Conservation (phyloP, 495 filamentous ascomycete genomes). For the Filosporella fistucella region DNA sequence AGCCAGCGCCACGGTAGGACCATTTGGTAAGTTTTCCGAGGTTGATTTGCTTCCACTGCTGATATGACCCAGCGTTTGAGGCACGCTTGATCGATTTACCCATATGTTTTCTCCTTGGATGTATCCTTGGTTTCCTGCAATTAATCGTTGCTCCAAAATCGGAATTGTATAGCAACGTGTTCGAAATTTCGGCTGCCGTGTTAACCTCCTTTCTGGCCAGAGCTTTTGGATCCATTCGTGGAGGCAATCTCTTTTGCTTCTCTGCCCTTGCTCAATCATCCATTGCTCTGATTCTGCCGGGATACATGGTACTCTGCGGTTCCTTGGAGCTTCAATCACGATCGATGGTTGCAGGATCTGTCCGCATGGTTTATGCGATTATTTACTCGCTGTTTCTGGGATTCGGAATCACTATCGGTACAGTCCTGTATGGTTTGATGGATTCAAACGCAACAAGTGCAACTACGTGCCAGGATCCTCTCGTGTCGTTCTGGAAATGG, state of each 20-base stretch:
- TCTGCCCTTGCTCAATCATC: slow-evolving; percentile 85
- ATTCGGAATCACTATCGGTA: slow-evolving; percentile 95
- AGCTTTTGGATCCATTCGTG: slow-evolving; percentile 75
- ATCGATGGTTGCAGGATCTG: slow-evolving; percentile 82
- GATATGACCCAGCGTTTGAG: slow-evolving; percentile 56
- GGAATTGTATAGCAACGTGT: slow-evolving; percentile 81
- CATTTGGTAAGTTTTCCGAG: slow-evolving; percentile 48
- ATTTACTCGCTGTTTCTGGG: slow-evolving; percentile 95
- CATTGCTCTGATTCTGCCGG: slow-evolving; percentile 89
- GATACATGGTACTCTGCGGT: slow-evolving; percentile 78
- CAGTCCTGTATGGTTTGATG: slow-evolving; percentile 80
- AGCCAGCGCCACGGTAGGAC: slow-evolving; percentile 73
- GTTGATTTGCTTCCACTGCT: neutral
- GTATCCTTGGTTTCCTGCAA: slow-evolving; percentile 75
- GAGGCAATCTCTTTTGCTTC: slow-evolving; percentile 79
- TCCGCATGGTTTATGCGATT: slow-evolving; percentile 93
- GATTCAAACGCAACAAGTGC: slow-evolving; percentile 69
- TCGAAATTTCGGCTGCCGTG: slow-evolving; percentile 84
- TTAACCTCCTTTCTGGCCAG: slow-evolving; percentile 86
- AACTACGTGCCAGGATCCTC: slow-evolving; percentile 66
- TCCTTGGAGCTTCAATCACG: slow-evolving; percentile 84
- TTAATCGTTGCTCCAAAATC: slow-evolving; percentile 75
- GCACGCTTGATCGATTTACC: slow-evolving; percentile 86
- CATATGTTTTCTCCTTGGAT: slow-evolving; percentile 80
- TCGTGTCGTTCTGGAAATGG: slow-evolving; percentile 58